A percentile compares a stretch with the other conserved stretches of the same genome.
Conservation (phyloP, 2,329 filamentous ascomycete genomes). For the Botrytis fragariae region DNA sequence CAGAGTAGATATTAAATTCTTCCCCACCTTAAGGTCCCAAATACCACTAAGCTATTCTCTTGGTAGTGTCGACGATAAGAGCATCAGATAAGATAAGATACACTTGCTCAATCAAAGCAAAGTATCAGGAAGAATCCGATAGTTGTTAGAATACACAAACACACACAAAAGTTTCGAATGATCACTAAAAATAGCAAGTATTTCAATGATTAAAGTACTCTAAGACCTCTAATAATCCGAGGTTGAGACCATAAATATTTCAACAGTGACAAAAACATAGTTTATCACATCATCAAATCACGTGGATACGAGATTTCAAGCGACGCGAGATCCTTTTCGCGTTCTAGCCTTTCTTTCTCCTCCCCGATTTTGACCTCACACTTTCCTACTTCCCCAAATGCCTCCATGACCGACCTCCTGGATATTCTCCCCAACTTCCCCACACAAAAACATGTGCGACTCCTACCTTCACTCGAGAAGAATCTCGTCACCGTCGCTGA, state of each 20-base stretch:
- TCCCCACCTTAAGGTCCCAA: neutral
- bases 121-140: neutral
- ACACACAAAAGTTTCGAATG: neutral
- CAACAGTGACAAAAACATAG: neutral
- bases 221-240: neutral
- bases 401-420: constrained; percentile 79
- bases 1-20: neutral
- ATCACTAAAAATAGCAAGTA: neutral
- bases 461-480: constrained; percentile 77
- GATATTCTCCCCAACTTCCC: constrained; percentile 79
- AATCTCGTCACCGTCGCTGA: constrained; percentile 76
- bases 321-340: neutral
- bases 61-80: neutral
- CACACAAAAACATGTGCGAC: constrained; percentile 65
- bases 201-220: neutral
- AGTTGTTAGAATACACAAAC: neutral
- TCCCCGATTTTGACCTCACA: too few relatives aligned
- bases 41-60: neutral
- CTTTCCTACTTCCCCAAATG: constrained; percentile 24
- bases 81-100: neutral
- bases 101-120: neutral
- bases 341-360: neutral
- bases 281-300: neutral
- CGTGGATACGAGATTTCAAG: neutral
- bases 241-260: neutral